phyloP scores from a whole-genome alignment of 305 asterid genomes.

The Petunia hybrid region DNA sequence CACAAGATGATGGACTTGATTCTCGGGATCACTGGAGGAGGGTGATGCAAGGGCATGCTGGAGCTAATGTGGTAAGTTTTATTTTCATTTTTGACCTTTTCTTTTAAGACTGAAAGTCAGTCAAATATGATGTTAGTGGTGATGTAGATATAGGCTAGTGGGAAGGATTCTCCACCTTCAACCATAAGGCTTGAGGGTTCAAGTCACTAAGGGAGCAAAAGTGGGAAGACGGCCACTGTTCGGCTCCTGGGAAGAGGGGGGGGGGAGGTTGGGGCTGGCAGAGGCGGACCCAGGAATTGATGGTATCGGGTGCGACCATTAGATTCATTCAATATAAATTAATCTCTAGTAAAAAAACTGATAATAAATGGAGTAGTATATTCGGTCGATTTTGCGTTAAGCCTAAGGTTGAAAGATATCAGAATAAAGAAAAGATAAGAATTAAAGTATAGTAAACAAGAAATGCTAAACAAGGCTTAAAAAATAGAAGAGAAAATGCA shows the following conservation, averaged over 20 bases:
- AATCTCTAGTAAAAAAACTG: too few relatives aligned
- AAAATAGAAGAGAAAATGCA: too few relatives aligned
- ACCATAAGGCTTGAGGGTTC: not conserved
- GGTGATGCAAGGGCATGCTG: constrained; percentile 99
- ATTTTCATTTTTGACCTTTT: not conserved
- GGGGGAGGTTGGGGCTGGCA: too few relatives aligned
- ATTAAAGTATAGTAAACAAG: too few relatives aligned
- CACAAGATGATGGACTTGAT: constrained; percentile 92
- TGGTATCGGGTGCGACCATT: too few relatives aligned
- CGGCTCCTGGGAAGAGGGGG: not conserved
- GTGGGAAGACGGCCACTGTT: not conserved
- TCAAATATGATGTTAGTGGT: not conserved
- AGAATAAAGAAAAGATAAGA: too few relatives aligned
- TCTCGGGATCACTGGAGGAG: constrained; percentile 97
- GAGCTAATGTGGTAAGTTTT: constrained; percentile 84
- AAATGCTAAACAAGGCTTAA: too few relatives aligned
- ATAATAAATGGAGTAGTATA: too few relatives aligned
- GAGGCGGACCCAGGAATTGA: too few relatives aligned
- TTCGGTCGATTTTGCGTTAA: too few relatives aligned
- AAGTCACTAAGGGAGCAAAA: not conserved
- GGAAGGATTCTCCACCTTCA: not conserved
- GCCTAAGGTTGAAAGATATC: too few relatives aligned
- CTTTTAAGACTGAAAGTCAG: not conserved
- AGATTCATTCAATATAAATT: too few relatives aligned
- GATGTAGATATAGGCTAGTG: not conserved